phyloP scores from a whole-genome alignment of 2,329 filamentous ascomycete species.

The Neonectria ditissima region DNA sequence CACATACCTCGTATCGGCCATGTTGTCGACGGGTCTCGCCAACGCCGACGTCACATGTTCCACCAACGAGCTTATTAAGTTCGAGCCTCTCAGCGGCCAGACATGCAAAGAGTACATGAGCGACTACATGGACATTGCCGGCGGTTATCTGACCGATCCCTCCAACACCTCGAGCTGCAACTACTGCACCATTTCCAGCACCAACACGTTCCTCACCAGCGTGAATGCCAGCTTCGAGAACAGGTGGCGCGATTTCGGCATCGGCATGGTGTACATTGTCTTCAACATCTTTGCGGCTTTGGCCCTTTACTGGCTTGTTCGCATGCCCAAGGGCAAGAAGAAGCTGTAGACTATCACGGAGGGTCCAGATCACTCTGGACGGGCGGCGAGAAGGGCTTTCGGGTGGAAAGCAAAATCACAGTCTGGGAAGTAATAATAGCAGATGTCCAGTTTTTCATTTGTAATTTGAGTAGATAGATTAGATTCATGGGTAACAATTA shows the following conservation, averaged over 20 bases:
- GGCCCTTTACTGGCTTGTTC: slow-evolving; percentile 62
- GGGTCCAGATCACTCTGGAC: background rate
- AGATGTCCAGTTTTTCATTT: background rate
- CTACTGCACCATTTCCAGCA: slow-evolving; percentile 57
- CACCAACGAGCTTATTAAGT: slow-evolving; percentile 71
- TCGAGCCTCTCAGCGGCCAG: slow-evolving; percentile 66
- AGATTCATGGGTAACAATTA: background rate
- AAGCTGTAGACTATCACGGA: slow-evolving; percentile 21
- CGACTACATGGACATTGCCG: slow-evolving; percentile 55
- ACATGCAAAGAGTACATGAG: slow-evolving; percentile 69
- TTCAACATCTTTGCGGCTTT: slow-evolving; percentile 65
- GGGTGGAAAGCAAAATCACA: background rate
- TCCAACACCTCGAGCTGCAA: slow-evolving; percentile 60
- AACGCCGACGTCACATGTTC: slow-evolving; percentile 62
- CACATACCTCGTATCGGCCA: slow-evolving; percentile 46
- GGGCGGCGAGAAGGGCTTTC: background rate
- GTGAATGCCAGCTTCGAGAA: slow-evolving; percentile 61
- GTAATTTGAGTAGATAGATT: background rate
- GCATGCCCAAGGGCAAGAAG: slow-evolving; percentile 54
- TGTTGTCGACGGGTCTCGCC: slow-evolving; percentile 45
- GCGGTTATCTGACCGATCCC: slow-evolving; percentile 66
- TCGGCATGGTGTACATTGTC: slow-evolving; percentile 65
- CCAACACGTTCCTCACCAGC: slow-evolving; percentile 54
- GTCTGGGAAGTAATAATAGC: background rate
- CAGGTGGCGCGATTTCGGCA: slow-evolving; percentile 69